Conservation (phyloP, 306 rosid species). For the Purshia tridentata region DNA sequence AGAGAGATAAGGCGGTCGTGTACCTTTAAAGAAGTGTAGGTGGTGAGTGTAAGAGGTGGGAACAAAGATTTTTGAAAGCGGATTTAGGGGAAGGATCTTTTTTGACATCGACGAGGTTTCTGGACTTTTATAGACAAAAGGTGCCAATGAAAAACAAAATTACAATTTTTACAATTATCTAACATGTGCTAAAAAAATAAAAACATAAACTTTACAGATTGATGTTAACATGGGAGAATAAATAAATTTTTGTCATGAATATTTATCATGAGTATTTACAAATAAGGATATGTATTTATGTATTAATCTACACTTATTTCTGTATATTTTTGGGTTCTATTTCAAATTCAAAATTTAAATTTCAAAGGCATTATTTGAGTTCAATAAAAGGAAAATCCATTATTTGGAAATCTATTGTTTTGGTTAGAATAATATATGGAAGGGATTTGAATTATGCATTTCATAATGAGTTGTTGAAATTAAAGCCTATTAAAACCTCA, state of each 20-base stretch:
- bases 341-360: background rate
- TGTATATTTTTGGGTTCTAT: too few species aligned
- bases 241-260: too few species aligned
- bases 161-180: too few species aligned
- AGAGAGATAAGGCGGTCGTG: background rate
- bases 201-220: too few species aligned
- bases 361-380: background rate
- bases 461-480: too few species aligned
- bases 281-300: too few species aligned
- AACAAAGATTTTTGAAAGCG: conserved; percentile 25
- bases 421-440: background rate
- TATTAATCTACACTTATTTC: too few species aligned
- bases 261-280: too few species aligned
- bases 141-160: background rate
- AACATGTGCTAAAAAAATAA: too few species aligned
- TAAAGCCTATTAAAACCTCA: too few species aligned
- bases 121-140: conserved; percentile 16
- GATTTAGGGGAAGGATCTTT: conserved; percentile 33
- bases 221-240: too few species aligned
- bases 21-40: conserved; percentile 10
- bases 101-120: conserved; percentile 36
- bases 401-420: background rate
- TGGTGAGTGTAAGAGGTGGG: conserved; percentile 13
- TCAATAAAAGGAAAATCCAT: background rate
- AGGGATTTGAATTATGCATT: too few species aligned